These are phyloP conservation scores for Monosporascus sp. DNA, from an alignment of 2,329 filamentous ascomycete genomes.

Conservation along the genomic window DNA sequence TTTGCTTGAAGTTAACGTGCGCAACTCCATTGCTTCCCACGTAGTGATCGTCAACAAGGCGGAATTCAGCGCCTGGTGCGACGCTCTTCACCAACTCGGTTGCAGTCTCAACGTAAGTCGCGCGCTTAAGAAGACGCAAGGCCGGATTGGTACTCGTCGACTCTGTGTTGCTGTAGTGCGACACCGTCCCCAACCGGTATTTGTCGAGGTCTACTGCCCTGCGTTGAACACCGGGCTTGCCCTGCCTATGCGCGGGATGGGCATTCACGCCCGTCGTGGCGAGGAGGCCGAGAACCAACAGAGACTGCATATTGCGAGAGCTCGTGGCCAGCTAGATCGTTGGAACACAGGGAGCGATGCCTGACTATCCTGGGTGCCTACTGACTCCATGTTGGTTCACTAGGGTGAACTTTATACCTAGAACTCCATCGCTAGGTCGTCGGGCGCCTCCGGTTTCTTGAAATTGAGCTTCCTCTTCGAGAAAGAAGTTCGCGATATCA, in stretches of 20 bases:
- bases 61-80: conserved; percentile 37
- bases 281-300: conserved; percentile 27
- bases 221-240: conserved; percentile 22
- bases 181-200: conserved; percentile 24
- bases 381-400: conserved; percentile 8
- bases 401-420: conserved; percentile 17
- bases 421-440: neutral
- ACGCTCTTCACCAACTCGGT: conserved; percentile 36
- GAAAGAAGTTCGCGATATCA: conserved; percentile 14
- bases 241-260: conserved; percentile 18
- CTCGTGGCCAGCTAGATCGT: conserved; percentile 2
- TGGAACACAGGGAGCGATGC: conserved; percentile 2
- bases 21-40: conserved; percentile 48
- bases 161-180: conserved; percentile 25
- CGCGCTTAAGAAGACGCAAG: conserved; percentile 23
- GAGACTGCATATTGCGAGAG: conserved; percentile 23
- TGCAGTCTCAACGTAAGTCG: conserved; percentile 37
- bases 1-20: conserved; percentile 57
- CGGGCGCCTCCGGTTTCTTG: neutral
- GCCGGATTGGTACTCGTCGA: conserved; percentile 16
- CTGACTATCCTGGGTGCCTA: conserved; percentile 12
- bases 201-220: conserved; percentile 28
- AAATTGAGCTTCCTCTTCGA: conserved; percentile 24
- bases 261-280: conserved; percentile 24
- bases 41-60: conserved; percentile 47